These are phyloP conservation scores for Cytidiella melzeri DNA, from an alignment of 768 basidiomycete genomes.

Conservation along the genomic window DNA sequence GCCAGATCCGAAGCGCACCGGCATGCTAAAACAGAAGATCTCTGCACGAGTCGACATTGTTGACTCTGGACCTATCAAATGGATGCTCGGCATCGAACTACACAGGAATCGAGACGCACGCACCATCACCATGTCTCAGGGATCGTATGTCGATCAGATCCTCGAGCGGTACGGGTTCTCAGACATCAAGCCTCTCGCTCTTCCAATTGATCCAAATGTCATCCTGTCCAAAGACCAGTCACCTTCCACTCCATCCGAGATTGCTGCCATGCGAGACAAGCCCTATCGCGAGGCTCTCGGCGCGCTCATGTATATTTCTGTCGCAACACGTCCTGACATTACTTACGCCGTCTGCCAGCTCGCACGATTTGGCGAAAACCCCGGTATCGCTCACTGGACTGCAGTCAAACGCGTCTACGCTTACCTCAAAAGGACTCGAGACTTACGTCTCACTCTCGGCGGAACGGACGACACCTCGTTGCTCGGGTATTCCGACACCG, in stretches of 20 bases:
- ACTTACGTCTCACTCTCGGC: conserved; percentile 2
- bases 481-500: conserved; percentile 18
- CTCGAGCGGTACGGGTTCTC: conserved; percentile 25
- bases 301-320: conserved; percentile 24
- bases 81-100: conserved; percentile 20
- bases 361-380: too few species aligned
- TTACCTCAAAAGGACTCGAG: conserved; percentile 18
- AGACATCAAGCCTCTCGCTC: conserved; percentile 20
- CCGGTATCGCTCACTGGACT: too few species aligned
- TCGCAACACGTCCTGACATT: conserved; percentile 26
- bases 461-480: not conserved
- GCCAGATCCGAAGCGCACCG: not conserved
- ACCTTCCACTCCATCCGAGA: not conserved
- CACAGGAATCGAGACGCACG: conserved; percentile 16
- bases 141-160: conserved; percentile 27
- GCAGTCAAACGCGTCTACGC: too few species aligned
- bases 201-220: conserved; percentile 30
- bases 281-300: conserved; percentile 17
- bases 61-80: conserved; percentile 6
- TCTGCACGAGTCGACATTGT: conserved; percentile 3
- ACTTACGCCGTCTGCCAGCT: conserved; percentile 21
- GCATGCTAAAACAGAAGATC: not conserved
- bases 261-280: not conserved
- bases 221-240: not conserved
- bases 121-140: conserved; percentile 21